Evolutionary conservation across 495 filamentous ascomycete genomes (phyloP), one percentile per base, ranked within the genome.

Genomic region (Daldinia childiae): DNA sequence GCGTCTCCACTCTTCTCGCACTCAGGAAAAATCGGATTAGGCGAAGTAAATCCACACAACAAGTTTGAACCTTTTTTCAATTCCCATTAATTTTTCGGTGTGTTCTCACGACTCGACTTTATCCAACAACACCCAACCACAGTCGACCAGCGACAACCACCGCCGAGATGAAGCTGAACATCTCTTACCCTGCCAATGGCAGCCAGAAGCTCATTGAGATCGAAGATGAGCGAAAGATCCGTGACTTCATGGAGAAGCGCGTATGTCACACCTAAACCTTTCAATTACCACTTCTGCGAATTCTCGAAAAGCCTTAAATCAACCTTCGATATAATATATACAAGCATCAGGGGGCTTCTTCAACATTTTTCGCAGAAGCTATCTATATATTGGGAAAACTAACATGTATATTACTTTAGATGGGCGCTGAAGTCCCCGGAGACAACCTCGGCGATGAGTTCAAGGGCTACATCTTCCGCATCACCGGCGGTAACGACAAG

Each of bases 401-500:
- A 74, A 82, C 74, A 45, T 45, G 36, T 19, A 32, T 66, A 21
- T 3, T 74, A 51, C 54, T 68, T 58, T 62, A 95, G 88, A 98
- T 98, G 95, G 95, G 95, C 82, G 89, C 90, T 81, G 95, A 99
- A 89, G 94, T 99, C 78, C 84, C 90, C 71, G 95, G 89, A 79
- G 95, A 99, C 84, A 90, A 89, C 80, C 89, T 99, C 77, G 96
- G 95, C 74, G 92, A 97, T 81, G 95, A 99, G 86, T 99, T 95
- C 91, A 96, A 95, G 88, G 95, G 95, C 82, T 99, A 98, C 87
- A 89, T 96, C 85, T 91, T 94, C 89, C 92, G 90, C 81, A 98
- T 99, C 86, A 99, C 95, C 78, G 95, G 95, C 81, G 95, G 96
- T 82, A 99, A 99, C 91, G 95, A 99, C 92, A 99, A 99, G 92